A percentile compares a stretch with the other conserved stretches of the same genome.
These are phyloP conservation scores for Cardamine resedifolia DNA, from an alignment of 345 rosid species.

Conservation along the genomic window DNA sequence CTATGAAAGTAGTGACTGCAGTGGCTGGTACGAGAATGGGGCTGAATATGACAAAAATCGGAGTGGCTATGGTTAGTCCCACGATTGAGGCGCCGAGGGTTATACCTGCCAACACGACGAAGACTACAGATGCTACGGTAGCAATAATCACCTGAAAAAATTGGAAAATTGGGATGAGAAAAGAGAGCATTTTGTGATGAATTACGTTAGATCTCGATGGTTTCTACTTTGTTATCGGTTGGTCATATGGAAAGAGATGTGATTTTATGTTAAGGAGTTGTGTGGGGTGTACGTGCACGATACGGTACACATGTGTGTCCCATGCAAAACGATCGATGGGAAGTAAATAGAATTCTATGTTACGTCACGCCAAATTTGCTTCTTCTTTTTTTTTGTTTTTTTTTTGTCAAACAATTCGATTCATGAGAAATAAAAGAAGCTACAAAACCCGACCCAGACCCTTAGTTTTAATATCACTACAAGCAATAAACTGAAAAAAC, in stretches of 20 bases:
- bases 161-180: neutral
- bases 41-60: constrained; percentile 70
- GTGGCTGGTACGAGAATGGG: constrained; percentile 81
- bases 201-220: neutral
- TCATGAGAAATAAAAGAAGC: neutral
- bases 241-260: neutral
- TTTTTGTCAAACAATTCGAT: neutral
- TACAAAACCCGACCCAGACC: neutral
- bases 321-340: constrained; percentile 9
- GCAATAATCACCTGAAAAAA: constrained; percentile 35
- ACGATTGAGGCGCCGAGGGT: constrained; percentile 59
- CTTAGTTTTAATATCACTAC: neutral
- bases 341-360: constrained; percentile 14
- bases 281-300: constrained; percentile 17
- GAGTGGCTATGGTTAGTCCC: constrained; percentile 62
- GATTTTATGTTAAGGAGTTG: neutral
- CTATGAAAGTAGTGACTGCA: constrained; percentile 42
- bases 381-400: neutral
- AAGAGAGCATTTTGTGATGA: constrained; percentile 24
- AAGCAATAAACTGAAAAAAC: neutral
- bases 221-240: neutral
- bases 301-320: neutral
- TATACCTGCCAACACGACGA: constrained; percentile 57
- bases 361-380: constrained; percentile 20
- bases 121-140: constrained; percentile 58